Conservation (phyloP, 768 basidiomycete species). For the Coprinopsis marcescibilis region DNA sequence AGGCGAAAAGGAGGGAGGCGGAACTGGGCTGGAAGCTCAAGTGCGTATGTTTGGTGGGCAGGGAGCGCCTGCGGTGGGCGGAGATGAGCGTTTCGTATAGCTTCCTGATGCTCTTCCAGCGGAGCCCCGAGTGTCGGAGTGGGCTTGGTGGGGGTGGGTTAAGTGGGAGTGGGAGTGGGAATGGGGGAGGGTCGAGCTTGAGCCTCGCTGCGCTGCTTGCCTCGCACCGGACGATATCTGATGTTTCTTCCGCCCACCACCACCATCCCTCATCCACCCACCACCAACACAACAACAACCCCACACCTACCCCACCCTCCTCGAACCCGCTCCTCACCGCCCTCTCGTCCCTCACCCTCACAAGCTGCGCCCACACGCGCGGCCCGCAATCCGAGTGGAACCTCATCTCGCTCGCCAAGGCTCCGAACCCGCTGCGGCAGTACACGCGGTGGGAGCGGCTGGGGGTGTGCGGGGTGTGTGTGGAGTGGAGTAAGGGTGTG, state of each 20-base stretch:
- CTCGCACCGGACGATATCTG: too few relatives aligned
- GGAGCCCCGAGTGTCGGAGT: constrained; percentile 24
- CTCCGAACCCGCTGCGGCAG: constrained; percentile 29
- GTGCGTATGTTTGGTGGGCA: constrained; percentile 33
- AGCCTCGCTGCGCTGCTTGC: too few relatives aligned
- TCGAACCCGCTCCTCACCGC: too few relatives aligned
- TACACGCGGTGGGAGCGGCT: constrained; percentile 31
- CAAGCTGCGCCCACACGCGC: neutral
- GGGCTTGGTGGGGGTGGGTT: constrained; percentile 26
- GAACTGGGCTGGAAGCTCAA: constrained; percentile 37
- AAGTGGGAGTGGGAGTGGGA: constrained; percentile 35
- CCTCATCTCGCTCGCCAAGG: constrained; percentile 9
- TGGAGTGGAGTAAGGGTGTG: constrained; percentile 23
- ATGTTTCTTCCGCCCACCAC: too few relatives aligned
- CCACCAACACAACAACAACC: too few relatives aligned
- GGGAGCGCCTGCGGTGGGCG: constrained; percentile 35
- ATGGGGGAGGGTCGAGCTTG: constrained; percentile 37
- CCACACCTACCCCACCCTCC: too few relatives aligned
- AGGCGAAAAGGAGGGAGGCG: too few relatives aligned
- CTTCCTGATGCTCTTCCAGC: constrained; percentile 36
- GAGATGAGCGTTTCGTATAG: constrained; percentile 36
- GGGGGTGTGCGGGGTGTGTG: constrained; percentile 30
- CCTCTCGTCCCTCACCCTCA: too few relatives aligned
- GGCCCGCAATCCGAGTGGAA: neutral
- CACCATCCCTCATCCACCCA: too few relatives aligned